Percentiles rank a stretch among this genome's conserved stretches.
phyloP scores from a whole-genome alignment of 345 rosid genomes.

The Adansonia digitata region DNA sequence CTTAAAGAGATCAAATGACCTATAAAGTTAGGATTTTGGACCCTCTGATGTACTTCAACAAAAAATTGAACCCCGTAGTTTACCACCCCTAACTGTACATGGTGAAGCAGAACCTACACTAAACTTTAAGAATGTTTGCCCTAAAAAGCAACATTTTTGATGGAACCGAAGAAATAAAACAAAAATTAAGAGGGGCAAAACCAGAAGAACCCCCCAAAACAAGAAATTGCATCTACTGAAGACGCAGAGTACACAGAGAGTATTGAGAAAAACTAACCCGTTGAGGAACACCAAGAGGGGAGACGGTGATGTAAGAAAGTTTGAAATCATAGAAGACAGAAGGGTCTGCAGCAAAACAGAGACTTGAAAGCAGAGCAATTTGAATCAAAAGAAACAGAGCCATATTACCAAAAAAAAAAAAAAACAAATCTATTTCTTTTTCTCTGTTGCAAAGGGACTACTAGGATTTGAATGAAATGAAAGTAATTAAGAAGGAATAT shows the following conservation, averaged over 20 bases:
- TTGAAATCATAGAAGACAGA: slow-evolving; percentile 43
- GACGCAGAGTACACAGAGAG: background rate
- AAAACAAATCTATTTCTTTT: too few relatives aligned
- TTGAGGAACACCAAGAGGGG: slow-evolving; percentile 88
- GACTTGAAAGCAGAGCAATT: slow-evolving; percentile 38
- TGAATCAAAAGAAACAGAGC: slow-evolving; percentile 23
- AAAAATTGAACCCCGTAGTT: background rate
- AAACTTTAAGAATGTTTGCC: background rate
- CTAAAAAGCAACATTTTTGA: too few relatives aligned
- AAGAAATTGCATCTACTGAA: too few relatives aligned
- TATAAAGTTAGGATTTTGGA: background rate
- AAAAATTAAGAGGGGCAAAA: background rate
- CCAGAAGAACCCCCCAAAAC: background rate
- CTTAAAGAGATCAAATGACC: background rate
- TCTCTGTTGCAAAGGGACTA: background rate
- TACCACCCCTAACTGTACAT: background rate
- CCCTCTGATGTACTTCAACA: background rate
- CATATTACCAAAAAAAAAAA: slow-evolving; percentile 7
- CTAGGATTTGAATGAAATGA: background rate
- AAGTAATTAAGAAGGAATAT: background rate
- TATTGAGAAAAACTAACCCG: slow-evolving; percentile 42
- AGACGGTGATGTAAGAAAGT: slow-evolving; percentile 60
- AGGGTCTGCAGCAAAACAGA: slow-evolving; percentile 63
- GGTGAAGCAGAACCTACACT: background rate
- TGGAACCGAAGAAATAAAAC: background rate